Base-by-base conservation (phyloP, 208 protist genomes). In the Strigomonas culicis region DNA sequence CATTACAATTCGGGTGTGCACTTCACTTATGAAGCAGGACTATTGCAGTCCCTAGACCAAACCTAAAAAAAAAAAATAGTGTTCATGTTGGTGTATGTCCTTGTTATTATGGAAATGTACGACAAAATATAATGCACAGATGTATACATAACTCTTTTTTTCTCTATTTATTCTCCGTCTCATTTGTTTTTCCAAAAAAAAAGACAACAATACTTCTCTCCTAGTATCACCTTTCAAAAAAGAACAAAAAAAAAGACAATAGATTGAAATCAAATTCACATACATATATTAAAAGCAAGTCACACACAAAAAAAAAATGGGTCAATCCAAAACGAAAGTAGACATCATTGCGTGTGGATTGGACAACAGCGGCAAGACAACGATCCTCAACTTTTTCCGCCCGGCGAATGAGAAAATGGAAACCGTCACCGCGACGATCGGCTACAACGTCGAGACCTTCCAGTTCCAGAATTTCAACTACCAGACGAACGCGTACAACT, bases 301-400 rank as follows among this genome's bases (percentile, higher is more conserved):
- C n/a, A n/a, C n/a, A 55, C 25, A 30, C 25, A 55, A 13, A 55
- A 13, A 19, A 47, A 46, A 17, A 32, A 94, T 94, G 88, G 88
- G 88, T 19, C 86, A 93, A 36, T 76, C 77, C 21, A 93, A 91
- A 63, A 92, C 84, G 17, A 93, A 95, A 74, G 61, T 90, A 52
- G 82, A 75, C 66, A 80, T 95, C 51, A 84, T 95, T 31, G 66
- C 84, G n/a, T 95, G 90, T 49, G 90, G 90, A 17, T 73, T 95
- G 28, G 90, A 95, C 66, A 95, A 93, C 78, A 95, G 90, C 60
- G 98, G 98, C 46, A 99, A 99, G 74, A 99, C 98, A 4, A 98
- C 96, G 1, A 97, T 99, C 41, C 79, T 99, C 19, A 99, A 99
- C 79, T 95, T 97, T 71, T 66, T 99, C 22, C 99, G 99, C 72